Conservation (phyloP, 352 stramenopile species). For the Globisporangium yorkense region DNA sequence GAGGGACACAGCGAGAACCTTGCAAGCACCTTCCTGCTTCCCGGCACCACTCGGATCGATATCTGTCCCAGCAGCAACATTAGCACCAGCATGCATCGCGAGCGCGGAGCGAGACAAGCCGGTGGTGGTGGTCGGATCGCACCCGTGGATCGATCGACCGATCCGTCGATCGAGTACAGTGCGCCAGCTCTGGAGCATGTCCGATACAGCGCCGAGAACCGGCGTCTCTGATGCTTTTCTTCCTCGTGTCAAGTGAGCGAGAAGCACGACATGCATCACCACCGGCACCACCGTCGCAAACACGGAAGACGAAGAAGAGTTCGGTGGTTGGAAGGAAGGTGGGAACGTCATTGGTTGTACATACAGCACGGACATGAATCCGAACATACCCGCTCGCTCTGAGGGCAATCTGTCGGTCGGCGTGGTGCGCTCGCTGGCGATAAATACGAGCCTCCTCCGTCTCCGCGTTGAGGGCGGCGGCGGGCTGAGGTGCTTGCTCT, state of each 20-base stretch:
- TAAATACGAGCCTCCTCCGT: constrained; percentile 8
- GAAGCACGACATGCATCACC: not conserved
- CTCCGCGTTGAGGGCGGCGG: not conserved
- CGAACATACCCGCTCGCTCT: not conserved
- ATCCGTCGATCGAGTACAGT: not conserved
- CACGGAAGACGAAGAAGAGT: not conserved
- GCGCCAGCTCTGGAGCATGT: not conserved
- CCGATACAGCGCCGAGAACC: too few species aligned
- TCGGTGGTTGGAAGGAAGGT: not conserved
- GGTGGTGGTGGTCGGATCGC: not conserved
- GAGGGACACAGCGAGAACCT: too few species aligned
- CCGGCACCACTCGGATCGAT: too few species aligned
- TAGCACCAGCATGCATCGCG: not conserved
- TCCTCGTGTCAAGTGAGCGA: not conserved
- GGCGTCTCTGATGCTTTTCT: too few species aligned
- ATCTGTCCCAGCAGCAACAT: too few species aligned
- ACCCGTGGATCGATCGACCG: not conserved
- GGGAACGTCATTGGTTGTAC: not conserved
- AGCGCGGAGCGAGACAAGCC: too few species aligned
- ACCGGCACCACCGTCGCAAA: not conserved
- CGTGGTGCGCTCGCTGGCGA: not conserved
- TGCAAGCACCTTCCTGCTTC: too few species aligned
- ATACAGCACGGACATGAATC: not conserved
- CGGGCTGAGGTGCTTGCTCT: not conserved
- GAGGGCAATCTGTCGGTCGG: not conserved